Conservation (phyloP, 2,329 filamentous ascomycete genomes). For the Drechslerella dactyloides region DNA sequence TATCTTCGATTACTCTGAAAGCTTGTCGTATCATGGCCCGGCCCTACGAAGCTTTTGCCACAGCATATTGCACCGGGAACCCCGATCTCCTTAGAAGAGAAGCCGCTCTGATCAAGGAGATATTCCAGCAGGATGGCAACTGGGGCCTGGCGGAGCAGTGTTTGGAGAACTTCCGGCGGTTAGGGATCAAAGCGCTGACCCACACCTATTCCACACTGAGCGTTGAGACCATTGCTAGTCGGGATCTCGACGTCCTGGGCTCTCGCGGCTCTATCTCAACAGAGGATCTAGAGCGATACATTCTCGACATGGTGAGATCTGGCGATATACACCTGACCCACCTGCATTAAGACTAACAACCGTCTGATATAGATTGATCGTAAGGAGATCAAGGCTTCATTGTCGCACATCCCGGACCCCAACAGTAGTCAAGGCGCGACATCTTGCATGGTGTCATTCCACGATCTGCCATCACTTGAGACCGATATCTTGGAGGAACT, state of each 20-base stretch:
- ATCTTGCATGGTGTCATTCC: conserved; percentile 54
- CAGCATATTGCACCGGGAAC: conserved; percentile 69
- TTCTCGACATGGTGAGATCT: conserved; percentile 54
- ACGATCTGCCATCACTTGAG: conserved; percentile 56
- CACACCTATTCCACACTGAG: conserved; percentile 72
- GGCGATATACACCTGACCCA: background rate
- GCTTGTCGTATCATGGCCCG: conserved; percentile 65
- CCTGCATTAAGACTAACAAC: background rate
- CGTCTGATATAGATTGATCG: conserved; percentile 53
- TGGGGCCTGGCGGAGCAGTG: conserved; percentile 73
- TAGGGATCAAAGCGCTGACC: conserved; percentile 75
- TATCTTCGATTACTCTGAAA: conserved; percentile 19
- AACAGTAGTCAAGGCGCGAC: conserved; percentile 50
- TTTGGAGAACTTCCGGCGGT: conserved; percentile 73
- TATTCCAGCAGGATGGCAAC: conserved; percentile 77
- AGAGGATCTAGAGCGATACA: conserved; percentile 53
- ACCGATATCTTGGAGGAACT: conserved; percentile 59
- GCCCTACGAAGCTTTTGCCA: conserved; percentile 73
- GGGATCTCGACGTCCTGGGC: conserved; percentile 53
- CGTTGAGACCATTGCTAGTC: conserved; percentile 61
- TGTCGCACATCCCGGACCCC: conserved; percentile 56
- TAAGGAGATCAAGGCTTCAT: conserved; percentile 54
- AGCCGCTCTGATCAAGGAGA: conserved; percentile 65
- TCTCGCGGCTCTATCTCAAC: conserved; percentile 50
- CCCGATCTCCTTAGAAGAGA: conserved; percentile 69